Evolutionary conservation across 306 rosid species (phyloP).

Genomic region (Dalbergia cultrata): DNA sequence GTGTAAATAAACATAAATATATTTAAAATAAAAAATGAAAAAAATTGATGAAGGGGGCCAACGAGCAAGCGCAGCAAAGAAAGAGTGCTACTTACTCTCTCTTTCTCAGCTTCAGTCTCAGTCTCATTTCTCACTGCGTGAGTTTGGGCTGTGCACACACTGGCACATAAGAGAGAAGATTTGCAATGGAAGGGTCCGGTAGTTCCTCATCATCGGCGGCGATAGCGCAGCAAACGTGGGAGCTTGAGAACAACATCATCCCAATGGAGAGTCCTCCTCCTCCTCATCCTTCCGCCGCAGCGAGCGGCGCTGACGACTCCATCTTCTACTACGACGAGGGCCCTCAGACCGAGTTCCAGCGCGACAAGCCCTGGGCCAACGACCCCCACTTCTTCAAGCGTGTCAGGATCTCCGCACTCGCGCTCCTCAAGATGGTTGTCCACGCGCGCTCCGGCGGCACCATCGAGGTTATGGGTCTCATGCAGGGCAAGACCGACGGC

Average conservation of each 20-base stretch:
- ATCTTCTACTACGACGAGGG: conserved; percentile 92
- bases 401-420: conserved; percentile 96
- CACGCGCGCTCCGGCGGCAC: conserved; percentile 99
- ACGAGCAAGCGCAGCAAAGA: not conserved
- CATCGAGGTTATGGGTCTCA: conserved; percentile 97
- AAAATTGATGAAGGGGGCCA: too few species aligned
- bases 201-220: conserved; percentile 53
- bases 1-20: too few species aligned
- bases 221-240: conserved; percentile 94
- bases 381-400: conserved; percentile 97
- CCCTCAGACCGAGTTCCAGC: conserved; percentile 75
- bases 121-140: too few species aligned
- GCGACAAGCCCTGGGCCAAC: conserved; percentile 86
- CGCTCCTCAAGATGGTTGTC: conserved; percentile 96
- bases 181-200: conserved; percentile 35
- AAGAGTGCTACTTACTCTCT: not conserved
- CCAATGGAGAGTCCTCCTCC: conserved; percentile 71
- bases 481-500: conserved; percentile 96
- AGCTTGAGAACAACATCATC: conserved; percentile 85
- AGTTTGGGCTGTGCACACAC: too few species aligned
- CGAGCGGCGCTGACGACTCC: conserved; percentile 75
- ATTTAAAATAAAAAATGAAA: too few species aligned
- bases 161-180: too few species aligned
- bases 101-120: too few species aligned
- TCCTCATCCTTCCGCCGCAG: not conserved